Evolutionary conservation across 768 basidiomycete species (phyloP).

Genomic region (Mycena galericulata): DNA sequence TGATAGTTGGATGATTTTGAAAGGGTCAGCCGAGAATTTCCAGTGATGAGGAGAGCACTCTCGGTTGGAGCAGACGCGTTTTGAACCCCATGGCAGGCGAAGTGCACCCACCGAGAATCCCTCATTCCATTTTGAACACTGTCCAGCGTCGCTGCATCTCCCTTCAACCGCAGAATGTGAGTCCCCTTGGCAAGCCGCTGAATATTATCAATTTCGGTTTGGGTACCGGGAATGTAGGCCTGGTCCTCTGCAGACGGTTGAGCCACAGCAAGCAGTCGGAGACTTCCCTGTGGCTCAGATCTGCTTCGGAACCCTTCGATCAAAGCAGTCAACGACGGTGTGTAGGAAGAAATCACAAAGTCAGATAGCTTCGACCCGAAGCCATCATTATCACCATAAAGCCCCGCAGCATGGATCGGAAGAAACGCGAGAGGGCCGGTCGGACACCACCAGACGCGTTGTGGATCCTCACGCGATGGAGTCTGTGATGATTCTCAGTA

Average conservation of each 20-base stretch:
- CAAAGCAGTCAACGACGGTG: not conserved
- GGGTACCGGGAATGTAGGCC: not conserved
- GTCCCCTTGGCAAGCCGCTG: not conserved
- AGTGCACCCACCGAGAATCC: not conserved
- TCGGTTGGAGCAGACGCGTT: not conserved
- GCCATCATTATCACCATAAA: not conserved
- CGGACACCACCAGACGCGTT: constrained; percentile 2
- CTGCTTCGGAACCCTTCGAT: not conserved
- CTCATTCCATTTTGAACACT: not conserved
- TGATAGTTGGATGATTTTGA: not conserved
- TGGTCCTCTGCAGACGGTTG: not conserved
- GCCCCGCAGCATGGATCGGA: not conserved
- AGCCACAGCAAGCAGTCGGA: not conserved
- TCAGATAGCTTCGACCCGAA: not conserved
- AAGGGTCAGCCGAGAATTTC: not conserved
- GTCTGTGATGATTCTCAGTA: not conserved
- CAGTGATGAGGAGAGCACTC: not conserved
- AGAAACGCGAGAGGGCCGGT: constrained; percentile 2
- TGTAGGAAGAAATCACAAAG: not conserved
- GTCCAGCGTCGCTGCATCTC: not conserved
- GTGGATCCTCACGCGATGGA: not conserved
- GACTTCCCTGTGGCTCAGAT: not conserved
- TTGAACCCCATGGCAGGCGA: constrained; percentile 1
- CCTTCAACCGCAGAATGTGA: not conserved
- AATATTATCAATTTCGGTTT: not conserved